Base-by-base conservation (phyloP, 2,329 filamentous ascomycete species). In the Clonostachys rhizophaga region DNA sequence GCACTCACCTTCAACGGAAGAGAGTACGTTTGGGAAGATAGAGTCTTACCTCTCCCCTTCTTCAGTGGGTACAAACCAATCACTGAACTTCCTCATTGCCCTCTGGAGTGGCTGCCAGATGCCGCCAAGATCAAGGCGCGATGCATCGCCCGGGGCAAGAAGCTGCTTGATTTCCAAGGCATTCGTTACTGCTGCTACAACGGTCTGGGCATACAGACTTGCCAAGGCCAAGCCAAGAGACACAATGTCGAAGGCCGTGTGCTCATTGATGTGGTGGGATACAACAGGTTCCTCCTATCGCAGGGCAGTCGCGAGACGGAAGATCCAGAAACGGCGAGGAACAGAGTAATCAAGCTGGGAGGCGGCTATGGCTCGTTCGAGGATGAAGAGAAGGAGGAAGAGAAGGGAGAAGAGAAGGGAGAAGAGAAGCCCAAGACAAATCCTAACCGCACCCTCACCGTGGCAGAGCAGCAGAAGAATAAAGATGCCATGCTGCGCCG, bases 1-100 rank as follows among this genome's bases (percentile, higher is more conserved):
- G 50, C 62, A n/a, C 59, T 73, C 45, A 51, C 51, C 9, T 72
- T 71, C 52, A 67, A 67, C 36, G 69, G 69, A 33, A 57, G 62
- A 30, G 58, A 56, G 8, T 76, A 74, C 46, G 52, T 65, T 42
- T 76, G 71, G 72, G 54, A 62, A 10, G 57, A 62, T 13, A 56
- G 59, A 48, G 42, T 50, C 6, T 50, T 72, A 17, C 14, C 47
- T 2, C 63, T 72, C 9, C 49, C 73, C 45, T 65, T 66, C 3
- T 54, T 75, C 41, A 17, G 17, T 5, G 50, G 48, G 3, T 49
- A 47, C 14, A 43, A 40, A 18, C 18, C 14, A 3, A 40, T 52
- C 20, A 42, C 36, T 10, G 46, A 52, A 6, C 42, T 52, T 18
- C 13, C 24, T 1, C 40, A 34, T 18, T 52, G 37, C 39, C 50